Base-by-base conservation (phyloP, 768 basidiomycete genomes). In the Pluteus cervinus region DNA sequence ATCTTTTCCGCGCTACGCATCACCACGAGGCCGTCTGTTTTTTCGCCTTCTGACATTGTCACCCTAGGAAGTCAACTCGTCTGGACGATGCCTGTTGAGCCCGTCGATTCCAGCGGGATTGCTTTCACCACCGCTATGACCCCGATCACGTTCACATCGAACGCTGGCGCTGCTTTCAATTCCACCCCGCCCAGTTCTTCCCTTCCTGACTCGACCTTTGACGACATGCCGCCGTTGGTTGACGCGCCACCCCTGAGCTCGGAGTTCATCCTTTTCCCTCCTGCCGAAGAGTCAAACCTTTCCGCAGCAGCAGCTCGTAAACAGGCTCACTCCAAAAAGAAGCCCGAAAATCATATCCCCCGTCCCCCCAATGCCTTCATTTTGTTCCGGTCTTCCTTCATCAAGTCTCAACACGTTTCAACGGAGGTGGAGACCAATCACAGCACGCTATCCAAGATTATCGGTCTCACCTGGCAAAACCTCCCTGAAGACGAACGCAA, bases 361-460 rank as follows among this genome's bases (percentile, higher is more conserved):
- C 81, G 85, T 31, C 85, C 85, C 1, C 82, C 85, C 1, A 87
- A 87, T 51, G 85, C 85, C 26, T 87, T 87, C 62, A 87, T 87
- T 49, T 71, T 87, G 52, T 87, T 87, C 67, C 81, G 85, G 45
- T 83, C 82, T 1, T 76, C 79, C 7, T 86, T 86, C 59, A 81
- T 86, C 58, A 82, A 79, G 61, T 75, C 67, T 45, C 78, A 82
- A 48, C 81, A 81, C 47, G 81, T 87, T 44, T 76, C 83, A 11
- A 73, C 79, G 7, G 78, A 73, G 36, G 78, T 86, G 35, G 84
- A 86, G 63, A 81, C 81, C 24, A 86, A 81, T 55, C 84, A 86
- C 61, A 81, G 79, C 55, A 86, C 84, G 14, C 65, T 87, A 16
- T 86, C 83, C 4, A 86, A 85, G 72, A 87, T 86, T 54, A 83